Conservation (phyloP, 805 yeast genomes). For the Nakazawaea peltata region DNA sequence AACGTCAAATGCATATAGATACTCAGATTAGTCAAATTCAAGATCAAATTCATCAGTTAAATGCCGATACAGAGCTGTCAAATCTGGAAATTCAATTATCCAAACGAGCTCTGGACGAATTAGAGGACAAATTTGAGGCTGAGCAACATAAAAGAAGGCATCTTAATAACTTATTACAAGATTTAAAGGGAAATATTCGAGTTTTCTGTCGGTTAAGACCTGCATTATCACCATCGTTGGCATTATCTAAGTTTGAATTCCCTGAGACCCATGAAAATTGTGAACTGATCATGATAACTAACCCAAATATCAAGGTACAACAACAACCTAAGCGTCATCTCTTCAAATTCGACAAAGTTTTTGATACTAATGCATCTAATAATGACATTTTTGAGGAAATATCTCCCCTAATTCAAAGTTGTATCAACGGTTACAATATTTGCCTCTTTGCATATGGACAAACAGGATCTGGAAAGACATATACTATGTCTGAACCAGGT, state of each 20-base stretch:
- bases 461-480: constrained; percentile 93
- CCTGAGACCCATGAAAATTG: background rate
- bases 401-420: constrained; percentile 76
- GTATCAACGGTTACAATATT: constrained; percentile 83
- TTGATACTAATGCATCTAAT: constrained; percentile 47
- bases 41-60: too few relatives aligned
- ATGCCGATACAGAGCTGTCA: too few relatives aligned
- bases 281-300: background rate
- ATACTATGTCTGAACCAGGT: constrained; percentile 65
- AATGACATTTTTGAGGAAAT: constrained; percentile 71
- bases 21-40: too few relatives aligned
- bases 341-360: constrained; percentile 76
- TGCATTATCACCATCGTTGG: constrained; percentile 13
- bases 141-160: constrained; percentile 53
- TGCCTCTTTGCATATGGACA: constrained; percentile 97
- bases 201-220: constrained; percentile 88
- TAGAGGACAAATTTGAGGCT: constrained; percentile 20
- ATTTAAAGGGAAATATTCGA: constrained; percentile 83
- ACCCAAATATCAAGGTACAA: background rate
- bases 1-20: too few relatives aligned
- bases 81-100: too few relatives aligned
- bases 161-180: constrained; percentile 72
- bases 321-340: constrained; percentile 18
- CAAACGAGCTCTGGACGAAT: background rate
- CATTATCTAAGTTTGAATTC: background rate